Base-by-base conservation (phyloP, 2,329 filamentous ascomycete species). In the Colletotrichum euphorbiae region DNA sequence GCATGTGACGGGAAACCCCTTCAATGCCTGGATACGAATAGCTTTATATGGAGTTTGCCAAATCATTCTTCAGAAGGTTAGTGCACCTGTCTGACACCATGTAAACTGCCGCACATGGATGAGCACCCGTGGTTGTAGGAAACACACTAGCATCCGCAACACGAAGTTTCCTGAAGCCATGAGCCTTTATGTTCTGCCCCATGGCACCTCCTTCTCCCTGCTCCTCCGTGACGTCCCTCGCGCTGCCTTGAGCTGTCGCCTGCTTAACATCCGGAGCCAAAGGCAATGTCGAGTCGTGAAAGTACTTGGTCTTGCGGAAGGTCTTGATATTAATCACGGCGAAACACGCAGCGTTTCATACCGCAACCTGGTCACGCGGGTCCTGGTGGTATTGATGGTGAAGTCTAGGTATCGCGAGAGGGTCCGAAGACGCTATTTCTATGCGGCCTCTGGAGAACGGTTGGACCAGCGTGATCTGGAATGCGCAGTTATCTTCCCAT, bases 361-460 rank as follows among this genome's bases (percentile, higher is more conserved):
- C 71, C 3, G 67, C 59, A 0, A 45, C 68, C 63, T 75, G 72
- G 58, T 78, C 78, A 17, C 74, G 72, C 17, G 70, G 64, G 52
- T 78, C 73, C 2, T 72, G 67, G 46, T 80, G 71, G 33, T 78
- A 70, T 4, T 76, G 76, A 19, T 79, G 74, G 31, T 72, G 65
- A 9, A 80, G 71, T 2, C 71, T 72, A 3, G 81, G 79, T 8
- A 76, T 72, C 2, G 70, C 70, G 6, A 72, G 70, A 1, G 81
- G 76, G 58, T 81, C 73, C 64, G 77, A 51, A 70, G 82, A 74
- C 21, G 72, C 55, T 70, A 82, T 72, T 60, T 76, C 72, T 19
- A 80, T 62, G 17, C 66, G 66, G 3, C 79, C 78, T 3, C 64
- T 67, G 0, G 78, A 74, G 67, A 74, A 63, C 12, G 77, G 75